Evolutionary conservation across 2,329 filamentous ascomycete genomes (phyloP).

Genomic region (Fusarium metavorans): DNA sequence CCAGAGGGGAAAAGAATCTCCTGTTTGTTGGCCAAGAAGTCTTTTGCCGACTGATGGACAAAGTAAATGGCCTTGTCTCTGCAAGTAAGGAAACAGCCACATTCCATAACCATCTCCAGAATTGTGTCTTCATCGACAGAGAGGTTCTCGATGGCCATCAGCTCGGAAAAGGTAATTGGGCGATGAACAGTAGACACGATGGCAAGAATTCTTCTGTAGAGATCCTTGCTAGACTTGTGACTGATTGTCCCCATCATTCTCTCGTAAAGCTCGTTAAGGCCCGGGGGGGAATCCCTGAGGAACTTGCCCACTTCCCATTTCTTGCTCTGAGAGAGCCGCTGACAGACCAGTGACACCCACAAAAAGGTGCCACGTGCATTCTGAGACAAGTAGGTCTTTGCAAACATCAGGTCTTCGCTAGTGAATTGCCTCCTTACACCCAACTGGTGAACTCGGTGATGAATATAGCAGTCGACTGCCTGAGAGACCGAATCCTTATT

Average conservation of each 20-base stretch:
- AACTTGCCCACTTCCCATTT: too few relatives aligned
- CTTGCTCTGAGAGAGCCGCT: too few relatives aligned
- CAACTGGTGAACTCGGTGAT: too few relatives aligned
- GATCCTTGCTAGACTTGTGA: rapidly evolving
- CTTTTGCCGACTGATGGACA: neutral
- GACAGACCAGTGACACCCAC: constrained; percentile 39
- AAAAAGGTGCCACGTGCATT: constrained; percentile 47
- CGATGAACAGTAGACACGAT: neutral
- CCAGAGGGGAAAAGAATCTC: neutral
- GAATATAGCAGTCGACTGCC: constrained; percentile 55
- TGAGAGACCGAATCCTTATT: constrained; percentile 48
- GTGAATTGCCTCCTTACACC: too few relatives aligned
- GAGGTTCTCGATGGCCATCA: neutral
- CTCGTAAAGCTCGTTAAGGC: neutral
- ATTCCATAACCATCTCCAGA: rapidly evolving
- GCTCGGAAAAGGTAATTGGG: neutral
- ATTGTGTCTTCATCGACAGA: neutral
- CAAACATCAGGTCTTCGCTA: too few relatives aligned
- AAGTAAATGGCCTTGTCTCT: neutral
- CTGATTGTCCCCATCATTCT: neutral
- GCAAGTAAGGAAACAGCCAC: neutral
- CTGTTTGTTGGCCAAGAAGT: neutral
- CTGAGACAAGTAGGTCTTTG: neutral
- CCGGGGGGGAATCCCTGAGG: too few relatives aligned
- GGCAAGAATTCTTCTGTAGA: neutral